Evolutionary conservation across 2,329 filamentous ascomycete species (phyloP), one percentile per base, ranked within the genome.

Genomic region (Pseudogymnoascus sp.): DNA sequence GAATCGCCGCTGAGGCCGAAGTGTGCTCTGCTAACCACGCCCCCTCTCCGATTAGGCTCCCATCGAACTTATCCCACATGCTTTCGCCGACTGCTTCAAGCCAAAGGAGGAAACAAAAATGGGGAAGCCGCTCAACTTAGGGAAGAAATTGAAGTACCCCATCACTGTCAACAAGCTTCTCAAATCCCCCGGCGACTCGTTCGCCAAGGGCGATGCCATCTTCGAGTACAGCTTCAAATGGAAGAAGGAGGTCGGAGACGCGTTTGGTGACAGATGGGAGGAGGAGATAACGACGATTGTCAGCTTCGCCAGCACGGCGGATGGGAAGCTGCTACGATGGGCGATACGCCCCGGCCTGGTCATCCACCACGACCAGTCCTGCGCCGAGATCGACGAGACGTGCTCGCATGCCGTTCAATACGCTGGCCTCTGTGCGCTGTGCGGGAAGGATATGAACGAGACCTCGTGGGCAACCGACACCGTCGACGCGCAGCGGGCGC

Each of bases 401-500:
- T 99, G 94, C 76, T 84, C 88, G 30, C 94, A 99, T 76, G 90
- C 93, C 69, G 83, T 96, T 41, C 93, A 97, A 75, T 96, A 91
- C 72, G 89, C 89, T 62, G 92, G 92, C 49, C 83, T 99, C 67
- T 99, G 94, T 77, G 91, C 87, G 64, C 84, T 92, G 65, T 99
- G 94, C 75, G 94, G 94, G 66, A 91, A 93, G 76, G 92, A 97
- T 76, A 96, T 99, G 92, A 96, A 91, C 62, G 87, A 91, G 81
- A 84, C 87, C 69, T 89, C 87, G 74, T 97, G 91, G 83, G 91
- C 91, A 62, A 91, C 87, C 64, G 88, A 92, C 66, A 80, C 85
- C 58, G 84, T 85, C 68, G 91, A 96, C 73, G 89, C 90, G 2
- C 86, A 89, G 66, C 91, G 93, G 68, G 94, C 94, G 60, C 91